These are phyloP conservation scores for Ogataea pini DNA, from an alignment of 805 yeast species.

Conservation along the genomic window DNA sequence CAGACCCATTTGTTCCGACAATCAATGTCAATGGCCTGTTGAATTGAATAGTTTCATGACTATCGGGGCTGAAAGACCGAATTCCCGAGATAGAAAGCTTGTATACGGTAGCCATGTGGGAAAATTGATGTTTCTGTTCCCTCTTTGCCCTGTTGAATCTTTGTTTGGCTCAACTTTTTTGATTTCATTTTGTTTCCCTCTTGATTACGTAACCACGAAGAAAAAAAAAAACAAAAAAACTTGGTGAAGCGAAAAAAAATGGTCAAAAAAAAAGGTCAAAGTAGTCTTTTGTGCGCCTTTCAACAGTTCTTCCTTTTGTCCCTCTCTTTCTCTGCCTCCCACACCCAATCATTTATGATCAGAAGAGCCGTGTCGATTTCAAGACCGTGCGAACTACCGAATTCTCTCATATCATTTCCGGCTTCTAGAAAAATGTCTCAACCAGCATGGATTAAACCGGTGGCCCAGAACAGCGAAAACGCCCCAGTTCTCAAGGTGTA, in stretches of 20 bases:
- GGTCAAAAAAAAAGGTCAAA: neutral
- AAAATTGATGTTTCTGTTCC: neutral
- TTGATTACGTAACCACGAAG: constrained; percentile 13
- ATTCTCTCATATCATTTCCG: neutral
- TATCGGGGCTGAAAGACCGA: constrained; percentile 85
- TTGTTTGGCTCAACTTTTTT: neutral
- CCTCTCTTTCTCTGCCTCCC: neutral
- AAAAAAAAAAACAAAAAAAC: constrained; percentile 9
- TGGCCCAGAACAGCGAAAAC: constrained; percentile 12
- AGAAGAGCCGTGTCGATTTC: neutral
- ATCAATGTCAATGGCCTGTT: constrained; percentile 88
- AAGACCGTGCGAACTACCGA: neutral
- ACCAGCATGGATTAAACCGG: constrained; percentile 36
- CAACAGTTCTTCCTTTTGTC: neutral
- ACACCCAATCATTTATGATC: constrained; percentile 1
- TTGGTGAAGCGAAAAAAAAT: neutral
- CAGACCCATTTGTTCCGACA: constrained; percentile 95
- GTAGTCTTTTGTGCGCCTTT: neutral
- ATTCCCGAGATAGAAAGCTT: constrained; percentile 81
- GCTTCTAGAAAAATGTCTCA: constrained; percentile 9
- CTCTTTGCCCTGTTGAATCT: neutral
- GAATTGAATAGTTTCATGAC: constrained; percentile 83
- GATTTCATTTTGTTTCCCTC: neutral
- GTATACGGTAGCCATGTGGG: constrained; percentile 44
- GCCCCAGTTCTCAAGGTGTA: constrained; percentile 59